Evolutionary conservation across 2,329 filamentous ascomycete genomes (phyloP), one percentile per base, ranked within the genome.

Genomic region (Gremmenia infestans): DNA sequence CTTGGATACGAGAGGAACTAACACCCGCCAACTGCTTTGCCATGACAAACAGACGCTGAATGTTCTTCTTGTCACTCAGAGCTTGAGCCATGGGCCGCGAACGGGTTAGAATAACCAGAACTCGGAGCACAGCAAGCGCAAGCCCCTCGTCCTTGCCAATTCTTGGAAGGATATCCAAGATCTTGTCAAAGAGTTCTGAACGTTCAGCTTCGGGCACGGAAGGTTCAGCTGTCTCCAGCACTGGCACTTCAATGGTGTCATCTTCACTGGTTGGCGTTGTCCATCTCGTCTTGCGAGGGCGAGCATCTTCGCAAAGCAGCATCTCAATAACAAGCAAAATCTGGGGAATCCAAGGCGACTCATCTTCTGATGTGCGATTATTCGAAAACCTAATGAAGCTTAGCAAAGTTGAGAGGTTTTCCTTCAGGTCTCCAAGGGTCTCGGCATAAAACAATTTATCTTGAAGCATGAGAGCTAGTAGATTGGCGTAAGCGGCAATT

Each of bases 21-120:
- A 85, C 81, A 25, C 88, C 89, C 19, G 90, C 86, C 57, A 97
- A 82, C 70, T 97, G 93, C 71, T 95, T 96, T 55, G 93, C 85
- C 89, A 97, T 96, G 51, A 97, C 82, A 72, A 99, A 97, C 22
- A 99, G 77, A 28, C 91, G 83, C 68, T 94, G 89, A 49, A 99
- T 78, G 65, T 96, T 95, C 68, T 86, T 88, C 75, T 91, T 96
- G 69, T 96, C 88, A 5, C 90, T 89, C 48, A 97, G 80, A 46
- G 81, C 77, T 61, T 84, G 81, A 2, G 94, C 92, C 59, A 95
- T 79, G 14, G 82, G 77, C 50, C 91, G 86, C 57, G 84, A 82
- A 22, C 95, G 84, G 1, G 94, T 97, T 32, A 99, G 77, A 59
- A 97, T 91, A 32, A 96, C 89, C 36, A 99, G 75, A 12, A 96